Conservation (phyloP, 2,329 filamentous ascomycete species). For the Diaporthe longicolla region DNA sequence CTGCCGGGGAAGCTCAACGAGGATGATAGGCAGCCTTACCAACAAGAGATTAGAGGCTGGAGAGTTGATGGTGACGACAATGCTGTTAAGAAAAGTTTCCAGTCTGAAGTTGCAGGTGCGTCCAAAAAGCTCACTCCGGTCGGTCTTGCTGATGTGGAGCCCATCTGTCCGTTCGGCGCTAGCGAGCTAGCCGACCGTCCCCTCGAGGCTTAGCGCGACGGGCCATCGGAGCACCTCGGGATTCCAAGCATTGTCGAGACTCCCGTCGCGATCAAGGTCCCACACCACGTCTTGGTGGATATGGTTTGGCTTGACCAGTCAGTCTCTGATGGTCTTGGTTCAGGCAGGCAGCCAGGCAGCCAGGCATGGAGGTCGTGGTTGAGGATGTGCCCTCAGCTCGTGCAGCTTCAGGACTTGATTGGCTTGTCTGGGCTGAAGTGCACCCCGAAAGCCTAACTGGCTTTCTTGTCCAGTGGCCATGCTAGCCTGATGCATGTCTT, state of each 20-base stretch:
- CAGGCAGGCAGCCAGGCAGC: neutral
- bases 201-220: constrained; percentile 27
- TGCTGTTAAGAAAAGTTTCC: constrained; percentile 37
- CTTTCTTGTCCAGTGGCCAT: neutral
- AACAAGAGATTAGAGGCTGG: constrained; percentile 14
- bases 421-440: neutral
- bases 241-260: neutral
- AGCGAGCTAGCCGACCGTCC: constrained; percentile 27
- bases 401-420: neutral
- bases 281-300: neutral
- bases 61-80: constrained; percentile 20
- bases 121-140: constrained; percentile 34
- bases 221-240: constrained; percentile 33
- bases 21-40: constrained; percentile 14
- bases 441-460: constrained; percentile 1
- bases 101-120: constrained; percentile 33
- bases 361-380: neutral
- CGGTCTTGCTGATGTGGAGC: constrained; percentile 36
- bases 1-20: neutral
- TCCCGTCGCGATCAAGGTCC: no score
- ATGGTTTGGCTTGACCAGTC: neutral
- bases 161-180: constrained; percentile 28
- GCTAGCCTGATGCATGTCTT: neutral
- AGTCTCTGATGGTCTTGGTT: neutral
- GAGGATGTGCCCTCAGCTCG: neutral